Evolutionary conservation across 306 rosid genomes (phyloP).

Genomic region (Vicia faba): DNA sequence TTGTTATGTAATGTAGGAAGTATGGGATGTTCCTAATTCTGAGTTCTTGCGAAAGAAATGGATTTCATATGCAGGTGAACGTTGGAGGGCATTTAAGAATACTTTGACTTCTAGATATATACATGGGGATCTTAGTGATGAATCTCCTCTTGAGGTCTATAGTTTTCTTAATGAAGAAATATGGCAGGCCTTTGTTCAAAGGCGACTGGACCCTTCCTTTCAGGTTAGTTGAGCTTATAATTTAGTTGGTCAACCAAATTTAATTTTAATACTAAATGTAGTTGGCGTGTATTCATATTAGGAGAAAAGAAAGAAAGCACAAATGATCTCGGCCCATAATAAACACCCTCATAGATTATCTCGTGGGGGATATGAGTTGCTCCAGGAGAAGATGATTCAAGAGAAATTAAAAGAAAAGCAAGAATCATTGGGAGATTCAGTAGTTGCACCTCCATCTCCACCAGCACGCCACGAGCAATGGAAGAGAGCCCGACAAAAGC

Average conservation of each 20-base stretch:
- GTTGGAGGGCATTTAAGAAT: conserved; percentile 17
- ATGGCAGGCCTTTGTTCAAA: background rate
- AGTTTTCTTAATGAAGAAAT: conserved; percentile 11
- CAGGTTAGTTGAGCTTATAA: background rate
- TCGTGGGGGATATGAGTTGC: conserved; percentile 20
- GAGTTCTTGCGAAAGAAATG: conserved; percentile 4
- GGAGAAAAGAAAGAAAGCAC: conserved; percentile 1
- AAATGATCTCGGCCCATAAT: background rate
- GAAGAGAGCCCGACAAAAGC: conserved; percentile 7
- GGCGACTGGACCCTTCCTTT: background rate
- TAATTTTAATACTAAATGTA: background rate
- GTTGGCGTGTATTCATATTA: background rate
- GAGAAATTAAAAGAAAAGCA: conserved; percentile 2
- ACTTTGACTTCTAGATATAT: conserved; percentile 1
- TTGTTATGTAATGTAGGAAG: background rate
- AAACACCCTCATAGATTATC: background rate
- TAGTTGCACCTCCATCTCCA: conserved; percentile 20
- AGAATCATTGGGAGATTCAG: background rate
- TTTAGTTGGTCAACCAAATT: conserved; percentile 4
- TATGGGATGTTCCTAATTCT: conserved; percentile 17
- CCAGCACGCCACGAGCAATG: conserved; percentile 5
- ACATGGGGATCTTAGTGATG: background rate
- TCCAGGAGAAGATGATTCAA: conserved; percentile 6
- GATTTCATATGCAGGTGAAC: background rate
- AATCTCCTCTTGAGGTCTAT: background rate